These are phyloP conservation scores for Penicillium sp. DNA, from an alignment of 2,329 filamentous ascomycete species.

Conservation along the genomic window DNA sequence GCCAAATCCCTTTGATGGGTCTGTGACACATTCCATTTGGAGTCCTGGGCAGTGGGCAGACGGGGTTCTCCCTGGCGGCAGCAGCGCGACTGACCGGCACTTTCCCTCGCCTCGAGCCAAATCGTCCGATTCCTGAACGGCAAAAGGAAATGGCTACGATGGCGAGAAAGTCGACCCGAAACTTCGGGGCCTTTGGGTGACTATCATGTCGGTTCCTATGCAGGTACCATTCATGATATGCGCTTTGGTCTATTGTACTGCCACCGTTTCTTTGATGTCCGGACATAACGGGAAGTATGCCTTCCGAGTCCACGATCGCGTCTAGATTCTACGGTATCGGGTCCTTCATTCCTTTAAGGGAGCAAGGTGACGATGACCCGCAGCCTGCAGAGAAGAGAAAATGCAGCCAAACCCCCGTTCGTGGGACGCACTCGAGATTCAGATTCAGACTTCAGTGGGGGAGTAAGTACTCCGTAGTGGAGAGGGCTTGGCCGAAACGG, in stretches of 20 bases:
- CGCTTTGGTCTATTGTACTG: not conserved
- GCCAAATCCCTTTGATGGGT: conserved; percentile 17
- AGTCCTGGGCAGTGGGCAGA: not conserved
- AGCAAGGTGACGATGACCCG: conserved; percentile 17
- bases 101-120: not conserved
- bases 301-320: not conserved
- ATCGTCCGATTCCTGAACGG: not conserved
- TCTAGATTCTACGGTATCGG: not conserved
- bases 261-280: conserved; percentile 10
- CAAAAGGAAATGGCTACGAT: conserved; percentile 10
- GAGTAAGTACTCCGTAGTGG: not conserved
- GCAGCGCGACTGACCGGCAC: conserved; percentile 4
- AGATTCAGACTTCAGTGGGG: no score
- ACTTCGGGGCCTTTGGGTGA: not conserved
- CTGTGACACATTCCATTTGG: conserved; percentile 27
- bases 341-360: conserved; percentile 11
- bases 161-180: not conserved
- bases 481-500: conserved; percentile 12
- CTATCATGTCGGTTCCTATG: conserved; percentile 8
- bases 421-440: conserved; percentile 16
- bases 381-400: conserved; percentile 26
- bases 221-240: conserved; percentile 3
- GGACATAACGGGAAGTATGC: not conserved
- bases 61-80: conserved; percentile 18
- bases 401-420: conserved; percentile 16